Evolutionary conservation across 805 yeast genomes (phyloP).

Genomic region (Hagleromyces aurorensis): DNA sequence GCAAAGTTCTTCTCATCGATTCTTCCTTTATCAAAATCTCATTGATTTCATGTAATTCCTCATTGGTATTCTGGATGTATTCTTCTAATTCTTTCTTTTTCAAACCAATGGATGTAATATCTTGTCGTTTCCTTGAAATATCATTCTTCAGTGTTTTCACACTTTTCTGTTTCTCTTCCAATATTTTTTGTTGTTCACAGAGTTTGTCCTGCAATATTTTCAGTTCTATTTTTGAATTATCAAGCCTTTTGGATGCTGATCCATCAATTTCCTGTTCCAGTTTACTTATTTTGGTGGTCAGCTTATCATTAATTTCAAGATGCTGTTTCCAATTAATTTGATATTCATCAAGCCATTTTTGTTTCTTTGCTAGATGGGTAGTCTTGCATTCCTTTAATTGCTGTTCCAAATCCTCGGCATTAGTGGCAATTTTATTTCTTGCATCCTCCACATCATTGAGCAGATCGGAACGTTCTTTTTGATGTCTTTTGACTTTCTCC

Average conservation of each 20-base stretch:
- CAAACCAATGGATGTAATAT: conserved; percentile 7
- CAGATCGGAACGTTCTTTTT: conserved; percentile 26
- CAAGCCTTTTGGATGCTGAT: conserved; percentile 7
- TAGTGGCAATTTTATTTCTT: conserved; percentile 18
- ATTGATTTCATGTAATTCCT: conserved; percentile 28
- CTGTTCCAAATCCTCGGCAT: conserved; percentile 13
- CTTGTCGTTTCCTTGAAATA: conserved; percentile 15
- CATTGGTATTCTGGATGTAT: conserved; percentile 25
- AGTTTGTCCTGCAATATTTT: conserved; percentile 18
- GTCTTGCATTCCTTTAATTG: conserved; percentile 15
- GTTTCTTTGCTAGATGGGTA: conserved; percentile 13
- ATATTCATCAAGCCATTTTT: conserved; percentile 22
- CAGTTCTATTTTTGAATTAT: conserved; percentile 10
- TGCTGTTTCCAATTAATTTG: conserved; percentile 25
- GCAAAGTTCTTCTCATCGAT: conserved; percentile 50
- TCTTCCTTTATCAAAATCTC: conserved; percentile 43
- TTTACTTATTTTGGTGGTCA: conserved; percentile 21
- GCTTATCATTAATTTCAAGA: conserved; percentile 23
- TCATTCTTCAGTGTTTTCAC: conserved; percentile 27
- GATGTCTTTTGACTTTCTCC: conserved; percentile 29
- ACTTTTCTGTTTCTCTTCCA: conserved; percentile 16
- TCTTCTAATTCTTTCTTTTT: conserved; percentile 19
- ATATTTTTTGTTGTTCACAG: conserved; percentile 19
- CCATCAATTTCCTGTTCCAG: conserved; percentile 11
- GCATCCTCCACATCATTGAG: conserved; percentile 28